Conservation (phyloP, 2,329 filamentous ascomycete genomes). For the Neonectria hederae region DNA sequence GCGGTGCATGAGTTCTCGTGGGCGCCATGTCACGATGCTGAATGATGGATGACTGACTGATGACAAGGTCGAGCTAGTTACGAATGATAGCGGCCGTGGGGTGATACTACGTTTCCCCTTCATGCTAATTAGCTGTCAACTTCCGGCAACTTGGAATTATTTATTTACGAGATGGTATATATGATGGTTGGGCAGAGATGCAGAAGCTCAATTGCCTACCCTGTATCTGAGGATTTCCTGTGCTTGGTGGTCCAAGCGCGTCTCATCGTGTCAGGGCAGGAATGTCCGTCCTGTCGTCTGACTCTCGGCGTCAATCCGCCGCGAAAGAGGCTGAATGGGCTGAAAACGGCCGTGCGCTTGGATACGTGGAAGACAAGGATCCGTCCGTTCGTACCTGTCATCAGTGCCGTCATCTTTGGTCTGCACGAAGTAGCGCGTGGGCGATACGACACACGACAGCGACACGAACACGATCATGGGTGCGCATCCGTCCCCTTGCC, state of each 20-base stretch:
- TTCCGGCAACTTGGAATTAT: too few species aligned
- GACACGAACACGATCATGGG: conserved; percentile 11
- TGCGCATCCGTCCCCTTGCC: conserved; percentile 8
- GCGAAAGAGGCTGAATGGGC: neutral
- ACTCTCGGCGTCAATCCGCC: neutral
- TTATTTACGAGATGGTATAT: too few species aligned
- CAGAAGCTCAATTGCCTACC: neutral
- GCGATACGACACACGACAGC: neutral
- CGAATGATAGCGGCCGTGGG: neutral
- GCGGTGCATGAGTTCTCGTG: neutral
- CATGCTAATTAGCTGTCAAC: too few species aligned
- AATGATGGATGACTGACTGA: neutral
- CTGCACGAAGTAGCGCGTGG: neutral
- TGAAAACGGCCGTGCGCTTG: neutral
- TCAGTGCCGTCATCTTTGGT: neutral
- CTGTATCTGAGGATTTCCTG: too few species aligned
- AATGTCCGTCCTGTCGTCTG: conserved; percentile 8
- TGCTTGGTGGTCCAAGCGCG: conserved; percentile 10
- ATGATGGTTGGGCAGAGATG: neutral
- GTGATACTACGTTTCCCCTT: too few species aligned
- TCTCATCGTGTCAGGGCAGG: conserved; percentile 4
- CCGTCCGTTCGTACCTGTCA: neutral
- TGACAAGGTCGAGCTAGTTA: neutral
- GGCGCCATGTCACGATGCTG: neutral
- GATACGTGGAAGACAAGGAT: neutral